Conservation (phyloP, 768 basidiomycete genomes). For the Pisolithus microcarpus region DNA sequence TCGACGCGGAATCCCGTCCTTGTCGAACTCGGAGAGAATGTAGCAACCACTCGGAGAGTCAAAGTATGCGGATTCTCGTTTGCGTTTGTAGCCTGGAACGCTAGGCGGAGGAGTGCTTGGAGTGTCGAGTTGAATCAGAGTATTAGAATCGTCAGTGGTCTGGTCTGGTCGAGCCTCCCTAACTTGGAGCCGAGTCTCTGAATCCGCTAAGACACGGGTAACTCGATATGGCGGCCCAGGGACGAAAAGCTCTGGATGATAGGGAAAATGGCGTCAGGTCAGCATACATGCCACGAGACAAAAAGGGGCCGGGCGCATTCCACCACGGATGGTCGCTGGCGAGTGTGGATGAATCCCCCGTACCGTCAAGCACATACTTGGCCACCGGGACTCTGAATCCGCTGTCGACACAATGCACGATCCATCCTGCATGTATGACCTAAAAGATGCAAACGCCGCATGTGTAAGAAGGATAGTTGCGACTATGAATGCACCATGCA, state of each 20-base stretch:
- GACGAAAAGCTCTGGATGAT: too few species aligned
- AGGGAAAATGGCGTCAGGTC: too few species aligned
- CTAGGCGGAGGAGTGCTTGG: conserved; percentile 20
- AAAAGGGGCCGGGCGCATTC: too few species aligned
- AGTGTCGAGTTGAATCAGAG: conserved; percentile 6
- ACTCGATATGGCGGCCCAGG: not conserved
- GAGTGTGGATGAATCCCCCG: conserved; percentile 3
- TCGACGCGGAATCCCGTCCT: conserved; percentile 24
- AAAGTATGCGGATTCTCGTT: conserved; percentile 21
- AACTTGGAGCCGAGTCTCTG: not conserved
- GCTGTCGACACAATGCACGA: conserved; percentile 21
- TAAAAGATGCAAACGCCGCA: not conserved
- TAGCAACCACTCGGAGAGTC: conserved; percentile 22
- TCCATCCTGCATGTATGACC: conserved; percentile 28
- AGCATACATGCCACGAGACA: too few species aligned
- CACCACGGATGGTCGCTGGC: too few species aligned
- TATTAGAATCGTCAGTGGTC: not conserved
- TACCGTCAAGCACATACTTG: conserved; percentile 26
- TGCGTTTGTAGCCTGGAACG: conserved; percentile 18
- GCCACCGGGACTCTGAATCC: conserved; percentile 21
- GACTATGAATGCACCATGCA: not conserved
- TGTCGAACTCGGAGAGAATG: conserved; percentile 23
- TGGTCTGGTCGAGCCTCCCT: not conserved
- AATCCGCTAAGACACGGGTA: not conserved
- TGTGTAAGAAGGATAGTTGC: not conserved